Evolutionary conservation across 176 grass and related monocot genomes (phyloP).

Genomic region (Zizania latifolia): DNA sequence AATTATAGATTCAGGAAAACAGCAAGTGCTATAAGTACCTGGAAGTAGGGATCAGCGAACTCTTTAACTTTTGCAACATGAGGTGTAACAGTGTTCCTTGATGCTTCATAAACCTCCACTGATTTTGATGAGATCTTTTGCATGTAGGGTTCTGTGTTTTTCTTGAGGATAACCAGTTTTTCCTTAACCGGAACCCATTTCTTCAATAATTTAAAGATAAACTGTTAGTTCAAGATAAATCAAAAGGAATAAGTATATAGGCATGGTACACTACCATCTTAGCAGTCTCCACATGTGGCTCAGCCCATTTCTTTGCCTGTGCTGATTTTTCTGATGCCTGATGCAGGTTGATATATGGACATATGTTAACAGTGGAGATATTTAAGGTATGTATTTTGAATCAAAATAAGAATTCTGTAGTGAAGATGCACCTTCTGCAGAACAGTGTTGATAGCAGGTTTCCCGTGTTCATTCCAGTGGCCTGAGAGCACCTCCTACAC

Average conservation of each 20-base stretch:
- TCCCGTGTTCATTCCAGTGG: constrained; percentile 71
- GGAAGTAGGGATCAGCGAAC: constrained; percentile 59
- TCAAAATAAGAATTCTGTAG: background rate
- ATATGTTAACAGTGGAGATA: background rate
- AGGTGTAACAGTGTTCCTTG: constrained; percentile 44
- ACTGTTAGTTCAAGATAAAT: constrained; percentile 23
- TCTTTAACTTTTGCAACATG: constrained; percentile 59
- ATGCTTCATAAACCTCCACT: constrained; percentile 60
- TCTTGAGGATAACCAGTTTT: constrained; percentile 56
- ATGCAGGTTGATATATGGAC: constrained; percentile 18
- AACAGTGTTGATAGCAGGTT: constrained; percentile 60
- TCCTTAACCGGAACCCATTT: constrained; percentile 89
- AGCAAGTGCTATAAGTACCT: constrained; percentile 47
- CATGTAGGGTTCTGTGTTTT: constrained; percentile 61
- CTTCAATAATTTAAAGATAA: constrained; percentile 44
- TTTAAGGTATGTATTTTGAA: constrained; percentile 4
- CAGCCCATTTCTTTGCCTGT: constrained; percentile 72
- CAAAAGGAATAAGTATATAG: constrained; percentile 9
- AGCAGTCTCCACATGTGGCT: constrained; percentile 69
- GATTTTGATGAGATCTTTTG: constrained; percentile 54
- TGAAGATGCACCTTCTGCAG: constrained; percentile 48
- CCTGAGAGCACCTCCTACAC: constrained; percentile 63
- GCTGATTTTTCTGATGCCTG: constrained; percentile 82
- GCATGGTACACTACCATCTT: constrained; percentile 43
- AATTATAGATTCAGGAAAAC: background rate